phyloP scores from a whole-genome alignment of 1,284 basidiomycete genomes.

The Moniliophthora roreri region DNA sequence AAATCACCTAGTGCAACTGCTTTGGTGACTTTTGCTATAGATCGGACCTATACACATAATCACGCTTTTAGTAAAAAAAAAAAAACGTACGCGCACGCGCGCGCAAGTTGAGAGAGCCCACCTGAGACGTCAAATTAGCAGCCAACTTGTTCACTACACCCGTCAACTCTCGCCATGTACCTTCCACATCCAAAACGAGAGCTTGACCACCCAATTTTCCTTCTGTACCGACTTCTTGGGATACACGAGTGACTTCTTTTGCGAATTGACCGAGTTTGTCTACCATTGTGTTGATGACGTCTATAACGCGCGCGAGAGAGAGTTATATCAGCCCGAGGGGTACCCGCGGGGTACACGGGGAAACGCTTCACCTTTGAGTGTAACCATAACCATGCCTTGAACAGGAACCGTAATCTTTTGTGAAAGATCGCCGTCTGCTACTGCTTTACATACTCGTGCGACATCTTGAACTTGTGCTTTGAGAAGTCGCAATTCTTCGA shows the following conservation, averaged over 20 bases:
- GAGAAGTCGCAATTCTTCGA: conserved; percentile 69
- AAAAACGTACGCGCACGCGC: neutral
- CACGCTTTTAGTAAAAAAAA: neutral
- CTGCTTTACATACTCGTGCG: conserved; percentile 89
- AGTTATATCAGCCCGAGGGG: conserved; percentile 10
- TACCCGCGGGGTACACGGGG: too few species aligned
- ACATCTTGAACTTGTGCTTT: conserved; percentile 77
- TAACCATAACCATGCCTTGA: conserved; percentile 95
- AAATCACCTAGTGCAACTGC: conserved; percentile 96
- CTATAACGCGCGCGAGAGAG: conserved; percentile 15
- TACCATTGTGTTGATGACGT: conserved; percentile 34
- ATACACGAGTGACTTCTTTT: conserved; percentile 83
- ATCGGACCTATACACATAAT: conserved; percentile 80
- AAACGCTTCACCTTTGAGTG: conserved; percentile 98
- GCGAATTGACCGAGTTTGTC: conserved; percentile 82
- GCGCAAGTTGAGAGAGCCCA: conserved; percentile 17
- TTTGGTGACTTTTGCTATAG: conserved; percentile 96
- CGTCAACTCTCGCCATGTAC: conserved; percentile 91
- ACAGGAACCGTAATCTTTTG: conserved; percentile 97
- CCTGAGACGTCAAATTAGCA: conserved; percentile 91
- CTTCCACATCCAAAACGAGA: conserved; percentile 89
- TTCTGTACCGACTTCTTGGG: conserved; percentile 91
- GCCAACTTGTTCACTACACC: conserved; percentile 90
- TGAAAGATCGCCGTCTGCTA: conserved; percentile 90
- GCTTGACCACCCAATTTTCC: conserved; percentile 93